Evolutionary conservation across 495 filamentous ascomycete genomes (phyloP), one percentile per base, ranked within the genome.

Genomic region (Hypoxylon intermedium): DNA sequence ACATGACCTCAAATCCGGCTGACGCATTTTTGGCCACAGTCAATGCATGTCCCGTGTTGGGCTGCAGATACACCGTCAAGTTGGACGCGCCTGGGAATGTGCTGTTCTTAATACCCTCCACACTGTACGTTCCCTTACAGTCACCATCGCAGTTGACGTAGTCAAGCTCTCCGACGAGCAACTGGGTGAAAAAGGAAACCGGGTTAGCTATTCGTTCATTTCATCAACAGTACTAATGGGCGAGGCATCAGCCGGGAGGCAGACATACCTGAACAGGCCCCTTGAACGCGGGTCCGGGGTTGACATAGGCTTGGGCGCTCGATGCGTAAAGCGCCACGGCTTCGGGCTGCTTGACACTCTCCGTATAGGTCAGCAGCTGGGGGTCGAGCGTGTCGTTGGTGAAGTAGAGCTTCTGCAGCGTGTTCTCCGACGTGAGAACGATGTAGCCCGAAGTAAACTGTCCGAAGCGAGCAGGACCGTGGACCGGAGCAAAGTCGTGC

Each of bases 391-490:
- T 34, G 36, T 41, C 42, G 37, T 67, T 51, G 23, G 48, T 63
- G 12, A 69, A 37, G 33, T 59, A 69, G 50, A 66, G 53, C 33
- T 65, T 50, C 43, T 70, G 67, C 34, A 63, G 42, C 16, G 50
- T 53, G 40, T 51, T 60, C 47, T 65, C 47, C 5, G 50, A 42
- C 2, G 70, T 63, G 52, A 72, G 75, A 3, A 75, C 76, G 23
- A 86, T 45, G 67, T 86, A 85, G 2, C 80, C 80, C 21, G 63
- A 68, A 9, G 65, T 46, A 19, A 51, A 61, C 31, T 67, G 68
- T 28, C 69, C 67, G 55, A 80, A 75, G 15, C 71, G 68, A 24
- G 74, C 64, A 0, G 76, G 74, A 37, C 76, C 68, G 60, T 82
- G 76, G 18, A 72, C 45, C 9, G 73, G 65, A 1, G 82, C 83